Conservation (phyloP, 1,139 yeast genomes). For the Saccharomyces pastorianus region DNA sequence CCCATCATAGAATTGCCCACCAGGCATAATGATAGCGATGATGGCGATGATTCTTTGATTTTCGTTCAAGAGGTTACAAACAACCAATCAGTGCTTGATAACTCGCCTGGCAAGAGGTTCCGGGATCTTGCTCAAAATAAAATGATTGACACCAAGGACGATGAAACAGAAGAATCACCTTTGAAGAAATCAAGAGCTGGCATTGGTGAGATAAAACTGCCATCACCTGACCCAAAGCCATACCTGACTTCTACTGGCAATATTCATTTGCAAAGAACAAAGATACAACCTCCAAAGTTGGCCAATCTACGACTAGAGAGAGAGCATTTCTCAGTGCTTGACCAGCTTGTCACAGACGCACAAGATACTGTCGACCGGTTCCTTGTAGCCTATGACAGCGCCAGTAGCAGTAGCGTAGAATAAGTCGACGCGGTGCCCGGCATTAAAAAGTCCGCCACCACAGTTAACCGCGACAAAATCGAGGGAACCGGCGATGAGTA, state of each 20-base stretch:
- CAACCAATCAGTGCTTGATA: not conserved
- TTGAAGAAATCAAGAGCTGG: constrained; percentile 5
- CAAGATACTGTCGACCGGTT: not conserved
- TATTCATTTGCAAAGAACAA: not conserved
- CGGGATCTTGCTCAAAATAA: not conserved
- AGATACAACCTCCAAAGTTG: not conserved
- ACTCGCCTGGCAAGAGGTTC: constrained; percentile 3
- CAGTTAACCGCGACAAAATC: not conserved
- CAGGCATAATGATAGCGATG: not conserved
- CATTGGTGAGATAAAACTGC: not conserved
- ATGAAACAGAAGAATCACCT: not conserved
- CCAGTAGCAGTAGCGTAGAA: not conserved
- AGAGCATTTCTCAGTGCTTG: not conserved
- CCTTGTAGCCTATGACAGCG: not conserved
- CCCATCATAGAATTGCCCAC: not conserved
- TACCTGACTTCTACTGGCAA: not conserved
- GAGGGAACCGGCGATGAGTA: not conserved
- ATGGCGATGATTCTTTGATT: constrained; percentile 13
- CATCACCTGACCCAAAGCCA: not conserved
- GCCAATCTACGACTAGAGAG: not conserved
- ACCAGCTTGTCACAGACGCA: not conserved
- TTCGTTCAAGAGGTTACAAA: constrained; percentile 14
- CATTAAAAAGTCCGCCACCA: not conserved
- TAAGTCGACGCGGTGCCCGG: not conserved
- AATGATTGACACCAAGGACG: not conserved